Evolutionary conservation across 257 asterid genomes (phyloP).

Genomic region (Thymus quinquecostatus): DNA sequence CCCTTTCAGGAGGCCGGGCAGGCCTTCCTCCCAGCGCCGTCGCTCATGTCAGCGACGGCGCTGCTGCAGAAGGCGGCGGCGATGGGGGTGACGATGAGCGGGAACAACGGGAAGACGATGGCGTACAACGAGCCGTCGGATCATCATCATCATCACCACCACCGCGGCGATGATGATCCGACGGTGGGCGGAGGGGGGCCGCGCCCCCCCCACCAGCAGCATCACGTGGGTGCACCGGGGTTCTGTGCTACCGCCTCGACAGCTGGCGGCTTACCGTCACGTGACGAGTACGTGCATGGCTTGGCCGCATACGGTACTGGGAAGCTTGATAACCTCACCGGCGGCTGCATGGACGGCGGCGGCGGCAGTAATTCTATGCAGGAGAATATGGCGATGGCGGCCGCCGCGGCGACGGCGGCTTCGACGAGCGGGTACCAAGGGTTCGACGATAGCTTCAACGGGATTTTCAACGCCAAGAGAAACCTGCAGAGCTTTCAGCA

Average conservation of each 20-base stretch:
- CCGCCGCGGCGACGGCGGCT: constrained; percentile 8
- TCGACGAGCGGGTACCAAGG: constrained; percentile 35
- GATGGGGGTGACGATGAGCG: constrained; percentile 66
- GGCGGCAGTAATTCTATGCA: constrained; percentile 1
- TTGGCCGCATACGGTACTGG: constrained; percentile 33
- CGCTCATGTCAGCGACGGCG: constrained; percentile 71
- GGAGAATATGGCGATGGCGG: constrained; percentile 25
- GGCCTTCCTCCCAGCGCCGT: not conserved
- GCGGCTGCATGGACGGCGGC: constrained; percentile 39
- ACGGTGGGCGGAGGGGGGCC: not conserved
- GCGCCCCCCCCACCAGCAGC: constrained; percentile 33
- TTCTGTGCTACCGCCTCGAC: constrained; percentile 46
- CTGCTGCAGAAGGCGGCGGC: constrained; percentile 72
- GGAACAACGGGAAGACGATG: constrained; percentile 18
- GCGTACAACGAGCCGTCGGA: not conserved
- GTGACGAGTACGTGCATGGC: constrained; percentile 53
- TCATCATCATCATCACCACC: not conserved
- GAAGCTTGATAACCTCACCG: constrained; percentile 35
- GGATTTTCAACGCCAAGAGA: constrained; percentile 36
- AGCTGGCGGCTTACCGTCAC: constrained; percentile 56
- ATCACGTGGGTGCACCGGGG: constrained; percentile 56
- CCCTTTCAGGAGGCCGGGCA: too few relatives aligned
- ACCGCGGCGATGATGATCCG: not conserved
- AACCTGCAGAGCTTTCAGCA: constrained; percentile 28
- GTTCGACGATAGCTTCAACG: constrained; percentile 31